Evolutionary conservation across 768 basidiomycete genomes (phyloP).

Genomic region (Russula foetens): DNA sequence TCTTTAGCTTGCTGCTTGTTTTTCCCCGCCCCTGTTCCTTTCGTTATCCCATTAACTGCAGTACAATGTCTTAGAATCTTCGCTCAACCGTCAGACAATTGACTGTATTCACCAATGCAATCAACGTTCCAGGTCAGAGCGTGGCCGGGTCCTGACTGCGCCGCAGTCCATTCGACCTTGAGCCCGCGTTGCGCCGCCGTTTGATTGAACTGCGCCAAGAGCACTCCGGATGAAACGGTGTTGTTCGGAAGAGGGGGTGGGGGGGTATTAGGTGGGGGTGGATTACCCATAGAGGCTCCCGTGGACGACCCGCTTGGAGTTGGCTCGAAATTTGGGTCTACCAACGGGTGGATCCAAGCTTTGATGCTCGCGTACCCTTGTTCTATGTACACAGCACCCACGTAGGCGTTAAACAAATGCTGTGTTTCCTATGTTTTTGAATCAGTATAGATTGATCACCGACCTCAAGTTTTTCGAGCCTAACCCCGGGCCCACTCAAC

Average conservation of each 20-base stretch:
- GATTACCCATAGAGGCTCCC: not conserved
- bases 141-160: constrained; percentile 58
- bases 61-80: not conserved
- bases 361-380: not conserved
- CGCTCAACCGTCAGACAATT: not conserved
- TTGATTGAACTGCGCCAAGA: constrained; percentile 69
- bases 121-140: constrained; percentile 58
- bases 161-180: constrained; percentile 49
- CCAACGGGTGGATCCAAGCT: constrained; percentile 11
- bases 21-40: constrained; percentile 54
- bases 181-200: constrained; percentile 59
- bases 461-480: not conserved
- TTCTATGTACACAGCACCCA: constrained; percentile 13
- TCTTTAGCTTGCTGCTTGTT: constrained; percentile 76
- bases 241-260: constrained; percentile 38
- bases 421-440: constrained; percentile 5
- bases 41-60: constrained; percentile 61
- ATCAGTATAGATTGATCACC: not conserved
- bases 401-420: constrained; percentile 15
- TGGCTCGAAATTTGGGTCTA: constrained; percentile 3
- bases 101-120: constrained; percentile 53
- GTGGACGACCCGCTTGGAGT: constrained; percentile 1
- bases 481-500: not conserved
- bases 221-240: constrained; percentile 58
- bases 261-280: constrained; percentile 29